Evolutionary conservation across 148 eudicot genomes (phyloP).

Genomic region (Polygonum maritimum): DNA sequence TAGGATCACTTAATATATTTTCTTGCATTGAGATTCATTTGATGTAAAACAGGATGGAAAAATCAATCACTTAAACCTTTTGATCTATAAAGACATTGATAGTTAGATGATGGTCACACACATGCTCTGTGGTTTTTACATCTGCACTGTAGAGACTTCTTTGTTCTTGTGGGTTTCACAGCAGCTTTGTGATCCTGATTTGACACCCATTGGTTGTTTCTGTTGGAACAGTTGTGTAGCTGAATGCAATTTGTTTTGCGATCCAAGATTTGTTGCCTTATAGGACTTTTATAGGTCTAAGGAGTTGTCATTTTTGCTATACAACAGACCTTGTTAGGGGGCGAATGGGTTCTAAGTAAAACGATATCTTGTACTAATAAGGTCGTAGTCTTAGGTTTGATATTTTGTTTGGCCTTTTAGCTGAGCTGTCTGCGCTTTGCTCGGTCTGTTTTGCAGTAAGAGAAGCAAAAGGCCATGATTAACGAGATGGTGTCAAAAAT

Average conservation of each 20-base stretch:
- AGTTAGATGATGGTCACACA: background rate
- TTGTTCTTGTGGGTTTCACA: too few relatives aligned
- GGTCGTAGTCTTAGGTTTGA: background rate
- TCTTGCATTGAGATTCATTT: background rate
- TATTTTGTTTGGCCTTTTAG: background rate
- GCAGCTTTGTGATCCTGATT: background rate
- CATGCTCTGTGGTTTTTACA: background rate
- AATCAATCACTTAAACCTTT: slow-evolving; percentile 44
- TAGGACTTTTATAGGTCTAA: too few relatives aligned
- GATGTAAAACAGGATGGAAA: slow-evolving; percentile 38
- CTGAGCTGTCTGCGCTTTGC: background rate
- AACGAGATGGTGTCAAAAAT: slow-evolving; percentile 80
- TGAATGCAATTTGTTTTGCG: background rate
- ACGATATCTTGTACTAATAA: too few relatives aligned
- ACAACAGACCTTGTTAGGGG: too few relatives aligned
- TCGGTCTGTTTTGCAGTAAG: slow-evolving; percentile 49
- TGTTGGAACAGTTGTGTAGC: background rate
- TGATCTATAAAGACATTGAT: too few relatives aligned
- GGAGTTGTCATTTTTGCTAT: too few relatives aligned
- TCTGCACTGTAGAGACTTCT: background rate
- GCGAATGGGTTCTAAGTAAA: too few relatives aligned
- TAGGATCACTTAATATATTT: background rate
- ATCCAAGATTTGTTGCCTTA: background rate
- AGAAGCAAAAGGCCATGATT: slow-evolving; percentile 79
- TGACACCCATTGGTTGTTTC: background rate